A percentile compares a stretch with the other conserved stretches of the same genome.
Evolutionary conservation across 164 flowering plant species (phyloP).

Genomic region (Umbellularia californica): DNA sequence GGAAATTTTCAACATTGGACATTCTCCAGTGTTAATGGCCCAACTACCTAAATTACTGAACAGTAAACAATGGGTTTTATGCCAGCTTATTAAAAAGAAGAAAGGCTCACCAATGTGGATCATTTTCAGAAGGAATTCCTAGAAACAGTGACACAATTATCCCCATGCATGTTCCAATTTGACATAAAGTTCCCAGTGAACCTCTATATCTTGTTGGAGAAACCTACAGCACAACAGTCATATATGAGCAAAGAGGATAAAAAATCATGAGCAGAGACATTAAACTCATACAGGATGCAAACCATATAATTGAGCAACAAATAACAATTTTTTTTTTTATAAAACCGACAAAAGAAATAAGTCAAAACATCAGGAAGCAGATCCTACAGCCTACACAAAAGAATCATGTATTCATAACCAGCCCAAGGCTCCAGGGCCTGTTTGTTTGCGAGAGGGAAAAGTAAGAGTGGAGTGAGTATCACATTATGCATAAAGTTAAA

Average conservation of each 20-base stretch:
- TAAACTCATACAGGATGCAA: background rate
- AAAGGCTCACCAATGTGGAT: conserved; percentile 67
- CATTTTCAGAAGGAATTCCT: conserved; percentile 58
- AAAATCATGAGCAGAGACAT: background rate
- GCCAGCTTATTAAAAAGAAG: background rate
- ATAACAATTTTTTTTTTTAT: too few species aligned
- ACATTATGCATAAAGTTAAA: too few species aligned
- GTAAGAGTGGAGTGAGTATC: too few species aligned
- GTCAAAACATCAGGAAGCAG: too few species aligned
- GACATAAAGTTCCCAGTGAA: conserved; percentile 59
- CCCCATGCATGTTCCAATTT: conserved; percentile 79
- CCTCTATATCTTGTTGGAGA: conserved; percentile 82
- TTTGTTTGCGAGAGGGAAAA: too few species aligned
- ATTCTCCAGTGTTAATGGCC: background rate
- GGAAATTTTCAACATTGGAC: background rate
- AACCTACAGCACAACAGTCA: conserved; percentile 34
- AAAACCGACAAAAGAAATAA: too few species aligned
- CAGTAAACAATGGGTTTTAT: background rate
- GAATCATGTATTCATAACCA: too few species aligned
- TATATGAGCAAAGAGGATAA: conserved; percentile 4
- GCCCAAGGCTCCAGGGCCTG: too few species aligned
- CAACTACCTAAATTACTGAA: background rate
- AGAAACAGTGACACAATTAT: conserved; percentile 60
- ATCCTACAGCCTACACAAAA: too few species aligned
- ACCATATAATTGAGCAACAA: too few species aligned